Percentiles rank a stretch among this genome's conserved stretches.
These are phyloP conservation scores for Talaromyces sp. DNA, from an alignment of 2,329 filamentous ascomycete species.

Conservation along the genomic window DNA sequence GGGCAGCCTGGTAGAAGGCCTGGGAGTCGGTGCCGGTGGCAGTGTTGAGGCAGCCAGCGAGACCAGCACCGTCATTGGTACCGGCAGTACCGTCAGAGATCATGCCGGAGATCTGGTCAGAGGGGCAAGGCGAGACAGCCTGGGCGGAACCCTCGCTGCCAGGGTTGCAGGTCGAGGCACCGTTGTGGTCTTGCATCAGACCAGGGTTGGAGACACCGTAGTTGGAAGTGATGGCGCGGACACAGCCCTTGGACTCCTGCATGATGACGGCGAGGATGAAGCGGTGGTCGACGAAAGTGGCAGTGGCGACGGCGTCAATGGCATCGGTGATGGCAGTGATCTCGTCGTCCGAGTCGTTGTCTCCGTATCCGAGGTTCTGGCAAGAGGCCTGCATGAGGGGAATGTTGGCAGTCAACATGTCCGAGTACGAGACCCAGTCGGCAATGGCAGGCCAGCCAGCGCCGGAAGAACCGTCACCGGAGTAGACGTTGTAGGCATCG, in stretches of 20 bases:
- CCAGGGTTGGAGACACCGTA: slow-evolving; percentile 16
- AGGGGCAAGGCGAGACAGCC: slow-evolving; percentile 18
- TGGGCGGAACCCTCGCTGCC: slow-evolving; percentile 16
- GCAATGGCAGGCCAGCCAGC: slow-evolving; percentile 16
- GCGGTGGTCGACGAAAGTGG: slow-evolving; percentile 22
- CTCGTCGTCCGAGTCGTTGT: slow-evolving; percentile 18
- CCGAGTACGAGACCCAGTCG: slow-evolving; percentile 16
- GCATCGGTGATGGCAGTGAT: slow-evolving; percentile 21
- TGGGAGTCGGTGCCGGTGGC: slow-evolving; percentile 17
- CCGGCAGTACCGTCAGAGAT: slow-evolving; percentile 35
- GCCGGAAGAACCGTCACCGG: slow-evolving; percentile 15
- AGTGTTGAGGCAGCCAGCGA: slow-evolving; percentile 27
- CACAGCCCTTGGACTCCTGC: slow-evolving; percentile 26
- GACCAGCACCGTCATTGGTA: slow-evolving; percentile 29
- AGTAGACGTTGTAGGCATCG: slow-evolving; percentile 13
- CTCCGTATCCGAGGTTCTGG: not conserved
- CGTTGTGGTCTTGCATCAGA: slow-evolving; percentile 37
- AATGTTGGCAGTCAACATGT: slow-evolving; percentile 13
- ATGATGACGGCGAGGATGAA: slow-evolving; percentile 30
- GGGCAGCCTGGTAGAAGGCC: slow-evolving; percentile 20
- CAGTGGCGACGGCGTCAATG: slow-evolving; percentile 26
- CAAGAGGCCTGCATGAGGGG: slow-evolving; percentile 5
- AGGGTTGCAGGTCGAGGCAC: slow-evolving; percentile 32
- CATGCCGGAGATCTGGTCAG: slow-evolving; percentile 30
- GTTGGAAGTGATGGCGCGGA: slow-evolving; percentile 19